Conservation (phyloP, 2,329 filamentous ascomycete genomes). For the Fusarium annulatum region DNA sequence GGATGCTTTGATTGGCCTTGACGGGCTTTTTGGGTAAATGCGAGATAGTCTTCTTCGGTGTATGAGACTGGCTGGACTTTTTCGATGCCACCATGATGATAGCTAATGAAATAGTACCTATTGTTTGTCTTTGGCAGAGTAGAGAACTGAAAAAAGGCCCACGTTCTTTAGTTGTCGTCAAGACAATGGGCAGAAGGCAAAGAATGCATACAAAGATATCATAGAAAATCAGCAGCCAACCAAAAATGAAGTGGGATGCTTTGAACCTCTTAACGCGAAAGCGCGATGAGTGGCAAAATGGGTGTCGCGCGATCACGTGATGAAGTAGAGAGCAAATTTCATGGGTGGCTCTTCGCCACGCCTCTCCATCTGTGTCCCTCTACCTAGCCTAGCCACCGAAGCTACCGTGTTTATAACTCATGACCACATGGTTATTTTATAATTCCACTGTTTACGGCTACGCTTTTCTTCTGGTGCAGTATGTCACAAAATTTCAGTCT, state of each 20-base stretch:
- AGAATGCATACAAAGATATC: not conserved
- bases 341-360: not conserved
- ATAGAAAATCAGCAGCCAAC: not conserved
- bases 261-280: constrained; percentile 34
- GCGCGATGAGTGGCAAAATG: constrained; percentile 31
- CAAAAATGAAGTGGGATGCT: constrained; percentile 30
- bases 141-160: not conserved
- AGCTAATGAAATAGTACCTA: not conserved
- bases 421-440: not conserved
- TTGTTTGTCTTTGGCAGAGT: not conserved
- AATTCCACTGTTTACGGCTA: not conserved
- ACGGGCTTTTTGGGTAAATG: constrained; percentile 50
- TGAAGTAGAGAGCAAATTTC: not conserved
- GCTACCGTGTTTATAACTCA: not conserved
- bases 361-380: not conserved
- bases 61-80: constrained; percentile 48
- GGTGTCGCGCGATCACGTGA: constrained; percentile 50
- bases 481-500: not conserved
- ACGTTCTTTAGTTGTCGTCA: not conserved
- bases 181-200: not conserved
- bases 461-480: not conserved
- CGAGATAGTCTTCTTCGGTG: constrained; percentile 48
- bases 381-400: not conserved
- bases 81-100: constrained; percentile 50
- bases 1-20: constrained; percentile 71